Evolutionary conservation across 2,329 filamentous ascomycete species (phyloP).

Genomic region (Verticillium nubilum): DNA sequence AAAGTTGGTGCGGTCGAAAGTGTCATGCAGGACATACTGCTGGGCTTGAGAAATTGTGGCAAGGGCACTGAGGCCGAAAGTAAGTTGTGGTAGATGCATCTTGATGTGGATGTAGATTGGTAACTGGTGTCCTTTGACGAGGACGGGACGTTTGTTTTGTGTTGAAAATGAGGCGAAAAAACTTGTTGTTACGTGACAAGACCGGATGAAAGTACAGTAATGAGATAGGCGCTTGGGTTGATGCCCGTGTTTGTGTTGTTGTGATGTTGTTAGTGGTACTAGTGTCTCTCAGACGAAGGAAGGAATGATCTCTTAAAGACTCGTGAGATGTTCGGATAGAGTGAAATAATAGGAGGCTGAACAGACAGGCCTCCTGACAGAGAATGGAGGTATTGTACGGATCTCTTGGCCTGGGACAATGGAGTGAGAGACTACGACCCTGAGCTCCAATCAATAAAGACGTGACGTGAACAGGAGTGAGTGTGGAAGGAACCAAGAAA

Average conservation of each 20-base stretch:
- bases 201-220: background rate
- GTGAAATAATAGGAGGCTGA: background rate
- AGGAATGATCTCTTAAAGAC: background rate
- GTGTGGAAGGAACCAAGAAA: background rate
- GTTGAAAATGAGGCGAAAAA: background rate
- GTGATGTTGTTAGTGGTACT: background rate
- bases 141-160: background rate
- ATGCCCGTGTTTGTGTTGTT: background rate
- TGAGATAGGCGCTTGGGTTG: background rate
- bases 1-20: slow-evolving; percentile 49
- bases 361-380: background rate
- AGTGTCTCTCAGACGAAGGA: background rate
- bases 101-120: background rate
- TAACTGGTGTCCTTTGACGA: background rate
- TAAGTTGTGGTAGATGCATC: background rate
- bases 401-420: background rate
- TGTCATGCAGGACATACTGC: slow-evolving; percentile 39
- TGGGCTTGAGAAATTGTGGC: slow-evolving; percentile 20
- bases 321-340: background rate
- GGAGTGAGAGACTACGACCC: background rate
- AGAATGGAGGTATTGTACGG: background rate
- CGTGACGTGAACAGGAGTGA: background rate
- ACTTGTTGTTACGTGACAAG: background rate
- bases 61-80: slow-evolving; percentile 14
- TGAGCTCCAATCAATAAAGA: background rate